Evolutionary conservation across 1,284 basidiomycete species (phyloP), one percentile per base, ranked within the genome.

Genomic region (Bondarzewia mesenterica): DNA sequence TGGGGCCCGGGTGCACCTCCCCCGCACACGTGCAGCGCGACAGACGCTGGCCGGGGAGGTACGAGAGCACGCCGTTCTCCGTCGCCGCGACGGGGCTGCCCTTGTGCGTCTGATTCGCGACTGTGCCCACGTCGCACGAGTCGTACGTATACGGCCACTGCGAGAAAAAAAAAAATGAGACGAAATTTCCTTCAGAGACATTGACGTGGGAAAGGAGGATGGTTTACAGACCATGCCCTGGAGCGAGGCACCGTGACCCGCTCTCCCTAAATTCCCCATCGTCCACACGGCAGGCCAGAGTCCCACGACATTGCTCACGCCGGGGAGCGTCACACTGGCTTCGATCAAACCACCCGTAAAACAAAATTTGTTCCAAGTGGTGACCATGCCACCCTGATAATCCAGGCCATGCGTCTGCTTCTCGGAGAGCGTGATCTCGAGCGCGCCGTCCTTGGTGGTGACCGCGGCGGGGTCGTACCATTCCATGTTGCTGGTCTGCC

Each of bases 361-460:
- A 67, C 94, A 97, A 60, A 96, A 89, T 64, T 96, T 92, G 64
- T 93, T 93, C 90, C 90, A 92, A 12, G 76, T 77, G 21, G 81
- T 69, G 58, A 90, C 66, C 72, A 83, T 72, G 0, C 81, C 85
- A 25, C 86, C 79, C 53, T 82, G 72, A 61, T 85, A 95, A 57
- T 89, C 67, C 52, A 96, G 72, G 48, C 77, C 80, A 64, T 96
- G 85, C 37, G 72, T 84, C 42, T 70, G 57, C 58, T 81, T 82
- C 54, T 79, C 58, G 0, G 74, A 77, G 53, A 94, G 65, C 0
- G 85, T 90, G 58, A 98, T 85, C 57, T 86, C 77, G 29, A 99
- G 77, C 32, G 80, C 71, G 8, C 95, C 95, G 54, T 78, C 72
- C 44, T 67, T 68, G 1, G 95, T 99, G 0, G 80, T 89, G 52